Evolutionary conservation across 345 rosid genomes (phyloP).

Genomic region (Raphanus sativus): DNA sequence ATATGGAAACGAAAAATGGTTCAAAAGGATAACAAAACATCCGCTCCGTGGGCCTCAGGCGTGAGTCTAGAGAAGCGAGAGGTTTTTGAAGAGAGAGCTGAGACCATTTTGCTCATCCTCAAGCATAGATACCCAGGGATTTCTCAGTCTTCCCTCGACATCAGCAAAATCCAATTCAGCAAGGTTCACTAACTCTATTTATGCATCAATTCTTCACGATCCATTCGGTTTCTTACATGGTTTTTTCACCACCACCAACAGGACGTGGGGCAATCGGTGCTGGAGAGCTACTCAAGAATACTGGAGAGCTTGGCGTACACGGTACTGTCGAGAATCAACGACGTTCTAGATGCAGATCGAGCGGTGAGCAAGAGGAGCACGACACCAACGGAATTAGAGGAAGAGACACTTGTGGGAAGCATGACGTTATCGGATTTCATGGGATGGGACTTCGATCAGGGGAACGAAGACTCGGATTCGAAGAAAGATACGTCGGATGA

Average conservation of each 20-base stretch:
- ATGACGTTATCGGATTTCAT: constrained; percentile 70
- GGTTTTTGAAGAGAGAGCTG: constrained; percentile 87
- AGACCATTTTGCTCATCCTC: constrained; percentile 72
- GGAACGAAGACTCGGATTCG: constrained; percentile 30
- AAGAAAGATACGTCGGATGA: constrained; percentile 48
- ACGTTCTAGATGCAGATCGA: constrained; percentile 68
- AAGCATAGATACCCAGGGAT: constrained; percentile 83
- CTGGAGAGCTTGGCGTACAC: constrained; percentile 91
- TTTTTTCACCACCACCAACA: constrained; percentile 10
- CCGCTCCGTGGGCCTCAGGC: constrained; percentile 68
- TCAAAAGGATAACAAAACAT: constrained; percentile 70
- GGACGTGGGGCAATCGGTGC: constrained; percentile 89
- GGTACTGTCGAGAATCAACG: constrained; percentile 77
- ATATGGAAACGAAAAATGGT: constrained; percentile 95
- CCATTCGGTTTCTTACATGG: neutral
- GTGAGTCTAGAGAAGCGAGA: constrained; percentile 91
- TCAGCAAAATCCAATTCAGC: constrained; percentile 83
- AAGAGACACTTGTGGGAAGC: constrained; percentile 35
- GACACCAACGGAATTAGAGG: constrained; percentile 14
- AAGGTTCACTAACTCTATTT: constrained; percentile 27
- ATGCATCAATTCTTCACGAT: neutral
- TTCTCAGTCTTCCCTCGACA: constrained; percentile 85
- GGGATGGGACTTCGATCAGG: constrained; percentile 66
- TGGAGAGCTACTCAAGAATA: constrained; percentile 92
- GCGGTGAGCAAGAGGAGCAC: constrained; percentile 47